Base-by-base conservation (phyloP, 2,329 filamentous ascomycete species). In the Pyrenophora teres region DNA sequence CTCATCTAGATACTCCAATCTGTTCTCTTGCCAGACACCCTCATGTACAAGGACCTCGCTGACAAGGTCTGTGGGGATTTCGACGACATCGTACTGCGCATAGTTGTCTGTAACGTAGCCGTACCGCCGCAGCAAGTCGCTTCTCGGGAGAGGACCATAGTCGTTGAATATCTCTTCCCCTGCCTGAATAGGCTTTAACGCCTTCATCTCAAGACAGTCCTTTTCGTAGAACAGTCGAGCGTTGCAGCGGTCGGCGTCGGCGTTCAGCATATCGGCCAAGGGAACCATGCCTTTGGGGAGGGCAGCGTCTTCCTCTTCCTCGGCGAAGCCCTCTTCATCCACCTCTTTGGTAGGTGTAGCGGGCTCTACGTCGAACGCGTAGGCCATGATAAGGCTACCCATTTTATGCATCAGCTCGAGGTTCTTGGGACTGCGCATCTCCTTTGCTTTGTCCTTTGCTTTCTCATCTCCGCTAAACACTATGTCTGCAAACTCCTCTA, bases 381-480 rank as follows among this genome's bases (percentile, higher is more conserved):
- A 96, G 0, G 91, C 88, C 91, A 96, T 95, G 60, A 96, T 93
- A 13, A 88, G 85, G 54, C 88, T 92, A 1, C 89, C 92, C 87
- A 96, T 92, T 7, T 85, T 81, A 70, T 96, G 91, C 45, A 89
- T 88, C 15, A 85, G 71, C 13, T 74, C 64, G 3, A 87, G 65
- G 10, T 87, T 73, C 19, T 79, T 72, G n/a, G 76, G 71, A 40
- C 80, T 76, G 9, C 57, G 59, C 48, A 77, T 74, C 48, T 81
- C 78, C 35, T 64, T 65, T 0, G 70, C 69, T 12, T 50, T 57
- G 62, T 65, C 72, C 35, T 60, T 57, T 5, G 69, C 68, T 16
- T 54, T 52, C 25, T 52, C 52, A 59, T 65, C 76, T 4, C 78
- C 65, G 53, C 78, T 59, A 40, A 74, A 72, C 53, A 79, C 74